Conservation (phyloP, 2,329 filamentous ascomycete species). For the Domatiomyces catenatus region DNA sequence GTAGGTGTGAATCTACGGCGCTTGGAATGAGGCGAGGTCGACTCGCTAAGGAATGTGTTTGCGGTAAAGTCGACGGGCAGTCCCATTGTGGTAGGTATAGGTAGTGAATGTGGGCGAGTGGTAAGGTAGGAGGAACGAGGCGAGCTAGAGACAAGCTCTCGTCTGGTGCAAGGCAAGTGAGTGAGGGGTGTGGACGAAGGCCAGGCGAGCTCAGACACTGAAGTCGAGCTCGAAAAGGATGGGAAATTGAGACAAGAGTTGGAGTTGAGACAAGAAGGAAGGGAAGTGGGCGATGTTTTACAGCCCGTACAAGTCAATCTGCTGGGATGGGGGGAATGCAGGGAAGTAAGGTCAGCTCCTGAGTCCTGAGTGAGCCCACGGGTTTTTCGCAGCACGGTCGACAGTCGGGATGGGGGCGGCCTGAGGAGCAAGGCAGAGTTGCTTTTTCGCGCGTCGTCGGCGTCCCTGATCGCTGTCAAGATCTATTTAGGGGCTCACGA, state of each 20-base stretch:
- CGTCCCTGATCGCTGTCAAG: background rate
- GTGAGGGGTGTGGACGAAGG: background rate
- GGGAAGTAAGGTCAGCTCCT: background rate
- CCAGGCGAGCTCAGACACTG: background rate
- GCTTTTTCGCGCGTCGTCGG: background rate
- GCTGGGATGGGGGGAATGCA: background rate
- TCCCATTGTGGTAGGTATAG: background rate
- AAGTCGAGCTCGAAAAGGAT: background rate
- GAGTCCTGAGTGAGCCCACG: too few species aligned
- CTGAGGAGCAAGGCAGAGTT: background rate
- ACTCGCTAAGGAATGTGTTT: background rate
- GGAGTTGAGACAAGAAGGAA: background rate
- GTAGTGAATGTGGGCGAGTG: background rate
- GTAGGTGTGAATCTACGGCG: conserved; percentile 31
- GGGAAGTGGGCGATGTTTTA: background rate
- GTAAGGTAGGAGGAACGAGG: background rate
- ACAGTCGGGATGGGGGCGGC: background rate
- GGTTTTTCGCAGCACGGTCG: background rate
- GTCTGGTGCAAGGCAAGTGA: background rate
- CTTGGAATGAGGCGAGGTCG: conserved; percentile 22
- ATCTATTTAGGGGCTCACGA: background rate
- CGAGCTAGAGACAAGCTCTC: background rate
- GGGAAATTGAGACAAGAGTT: background rate
- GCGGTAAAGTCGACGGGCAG: background rate
- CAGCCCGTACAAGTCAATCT: background rate